phyloP scores from a whole-genome alignment of 2,329 filamentous ascomycete species.

The Pseudonectria buxi region DNA sequence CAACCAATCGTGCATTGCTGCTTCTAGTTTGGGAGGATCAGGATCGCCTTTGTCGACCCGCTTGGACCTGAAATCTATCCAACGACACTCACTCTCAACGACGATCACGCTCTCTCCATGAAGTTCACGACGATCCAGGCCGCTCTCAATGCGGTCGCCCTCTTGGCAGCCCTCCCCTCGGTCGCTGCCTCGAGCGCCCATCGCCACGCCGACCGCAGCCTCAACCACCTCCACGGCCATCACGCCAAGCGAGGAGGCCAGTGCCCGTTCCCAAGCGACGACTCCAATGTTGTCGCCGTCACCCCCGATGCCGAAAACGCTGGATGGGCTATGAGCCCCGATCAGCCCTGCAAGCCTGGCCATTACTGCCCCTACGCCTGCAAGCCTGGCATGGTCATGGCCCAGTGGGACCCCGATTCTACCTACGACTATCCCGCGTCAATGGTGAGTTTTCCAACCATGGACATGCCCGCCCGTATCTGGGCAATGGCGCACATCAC shows the following conservation, averaged over 20 bases:
- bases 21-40: background rate
- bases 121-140: constrained; percentile 45
- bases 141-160: constrained; percentile 42
- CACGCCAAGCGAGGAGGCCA: constrained; percentile 42
- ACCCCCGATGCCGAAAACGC: constrained; percentile 59
- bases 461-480: background rate
- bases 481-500: background rate
- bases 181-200: constrained; percentile 26
- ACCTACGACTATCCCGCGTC: constrained; percentile 63
- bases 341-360: constrained; percentile 60
- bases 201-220: constrained; percentile 26
- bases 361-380: constrained; percentile 73
- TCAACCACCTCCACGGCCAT: constrained; percentile 26
- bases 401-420: constrained; percentile 69
- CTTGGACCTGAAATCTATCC: constrained; percentile 10
- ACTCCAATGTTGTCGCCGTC: constrained; percentile 60
- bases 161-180: constrained; percentile 37
- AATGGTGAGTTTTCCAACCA: constrained; percentile 56
- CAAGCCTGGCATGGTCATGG: constrained; percentile 66
- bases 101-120: constrained; percentile 34
- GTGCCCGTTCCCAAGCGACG: constrained; percentile 57
- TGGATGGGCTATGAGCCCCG: constrained; percentile 75
- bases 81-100: constrained; percentile 13
- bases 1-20: constrained; percentile 1
- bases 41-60: constrained; percentile 1